Conservation (phyloP, 306 rosid genomes). For the Trifolium pratense region DNA sequence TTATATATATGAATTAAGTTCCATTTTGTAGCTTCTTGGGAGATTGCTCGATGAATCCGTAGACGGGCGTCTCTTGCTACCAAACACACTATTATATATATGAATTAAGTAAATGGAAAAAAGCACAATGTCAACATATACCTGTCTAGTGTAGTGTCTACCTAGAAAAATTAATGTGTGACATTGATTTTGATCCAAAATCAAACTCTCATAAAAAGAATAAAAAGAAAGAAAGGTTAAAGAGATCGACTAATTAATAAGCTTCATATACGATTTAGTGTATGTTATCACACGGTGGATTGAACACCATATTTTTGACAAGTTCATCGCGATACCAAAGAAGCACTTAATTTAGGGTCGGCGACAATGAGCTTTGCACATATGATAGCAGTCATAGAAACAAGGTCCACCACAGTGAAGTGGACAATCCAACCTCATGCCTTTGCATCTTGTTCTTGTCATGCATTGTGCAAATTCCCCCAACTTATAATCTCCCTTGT, state of each 20-base stretch:
- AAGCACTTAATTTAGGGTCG: constrained; percentile 35
- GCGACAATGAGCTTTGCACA: constrained; percentile 89
- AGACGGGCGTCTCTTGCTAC: too few relatives aligned
- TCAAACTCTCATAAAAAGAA: neutral
- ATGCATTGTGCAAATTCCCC: constrained; percentile 90
- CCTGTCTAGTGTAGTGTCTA: neutral
- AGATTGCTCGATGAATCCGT: too few relatives aligned
- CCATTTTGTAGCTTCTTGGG: too few relatives aligned
- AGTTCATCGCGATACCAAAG: too few relatives aligned
- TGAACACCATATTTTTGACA: too few relatives aligned
- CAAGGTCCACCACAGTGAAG: constrained; percentile 96
- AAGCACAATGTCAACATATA: constrained; percentile 1
- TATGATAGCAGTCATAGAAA: constrained; percentile 74
- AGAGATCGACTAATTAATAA: neutral
- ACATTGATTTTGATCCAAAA: neutral
- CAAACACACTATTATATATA: too few relatives aligned
- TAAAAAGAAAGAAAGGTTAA: neutral
- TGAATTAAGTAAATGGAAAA: neutral
- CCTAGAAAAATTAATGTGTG: neutral
- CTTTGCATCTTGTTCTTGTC: constrained; percentile 69
- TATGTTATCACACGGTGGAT: too few relatives aligned
- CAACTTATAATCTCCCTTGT: constrained; percentile 51
- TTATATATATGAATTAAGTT: too few relatives aligned
- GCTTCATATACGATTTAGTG: neutral
- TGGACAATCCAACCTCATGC: constrained; percentile 87